Conservation (phyloP, 345 rosid genomes). For the Mercurialis annua region DNA sequence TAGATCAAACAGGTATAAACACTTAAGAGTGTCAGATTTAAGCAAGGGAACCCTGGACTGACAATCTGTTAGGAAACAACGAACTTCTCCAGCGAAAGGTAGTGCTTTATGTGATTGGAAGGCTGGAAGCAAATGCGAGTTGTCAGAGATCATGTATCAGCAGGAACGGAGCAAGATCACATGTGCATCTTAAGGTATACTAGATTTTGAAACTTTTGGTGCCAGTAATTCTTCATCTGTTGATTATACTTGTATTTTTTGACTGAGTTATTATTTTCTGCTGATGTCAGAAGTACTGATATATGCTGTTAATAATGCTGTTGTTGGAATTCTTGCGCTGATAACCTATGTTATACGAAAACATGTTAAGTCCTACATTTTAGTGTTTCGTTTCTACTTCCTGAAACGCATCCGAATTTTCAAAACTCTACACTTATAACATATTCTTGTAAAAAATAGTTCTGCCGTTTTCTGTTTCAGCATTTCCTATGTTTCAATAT, state of each 20-base stretch:
- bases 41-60: neutral
- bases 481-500: too few species aligned
- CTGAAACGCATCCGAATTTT: neutral
- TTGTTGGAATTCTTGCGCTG: neutral
- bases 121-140: neutral
- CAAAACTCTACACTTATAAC: too few species aligned
- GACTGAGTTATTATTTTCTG: neutral
- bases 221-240: neutral
- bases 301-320: neutral
- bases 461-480: too few species aligned
- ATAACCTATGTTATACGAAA: too few species aligned
- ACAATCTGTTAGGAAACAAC: neutral
- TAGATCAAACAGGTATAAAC: neutral
- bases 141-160: neutral
- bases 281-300: neutral
- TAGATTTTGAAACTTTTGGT: neutral
- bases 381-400: neutral
- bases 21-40: neutral
- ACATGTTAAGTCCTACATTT: too few species aligned
- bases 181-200: neutral
- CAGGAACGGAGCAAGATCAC: neutral
- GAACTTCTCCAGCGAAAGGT: neutral
- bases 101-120: neutral
- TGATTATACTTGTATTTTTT: neutral
- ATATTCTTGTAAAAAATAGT: too few species aligned